phyloP scores from a whole-genome alignment of 1,139 yeast genomes.

The Candida tetrigidarum region DNA sequence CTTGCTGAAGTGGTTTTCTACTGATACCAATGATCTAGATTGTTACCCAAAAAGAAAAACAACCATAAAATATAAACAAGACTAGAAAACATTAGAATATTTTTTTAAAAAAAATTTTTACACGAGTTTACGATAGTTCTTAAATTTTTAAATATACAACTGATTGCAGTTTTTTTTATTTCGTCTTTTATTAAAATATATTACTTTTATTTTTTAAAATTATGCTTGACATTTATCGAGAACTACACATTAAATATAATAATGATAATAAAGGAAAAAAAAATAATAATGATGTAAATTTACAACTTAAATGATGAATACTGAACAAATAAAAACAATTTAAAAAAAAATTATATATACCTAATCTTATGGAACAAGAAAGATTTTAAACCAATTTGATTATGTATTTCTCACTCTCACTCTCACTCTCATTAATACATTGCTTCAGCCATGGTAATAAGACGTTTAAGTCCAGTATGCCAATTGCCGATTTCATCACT shows the following conservation, averaged over 20 bases:
- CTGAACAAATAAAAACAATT: not conserved
- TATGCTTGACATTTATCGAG: not conserved
- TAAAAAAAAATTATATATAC: not conserved
- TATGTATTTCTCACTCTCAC: not conserved
- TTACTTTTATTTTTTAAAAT: not conserved
- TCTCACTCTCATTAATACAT: constrained; percentile 30
- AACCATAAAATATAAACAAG: not conserved
- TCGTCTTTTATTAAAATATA: not conserved
- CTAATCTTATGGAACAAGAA: not conserved
- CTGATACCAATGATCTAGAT: constrained; percentile 20
- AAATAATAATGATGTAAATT: not conserved
- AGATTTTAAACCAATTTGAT: not conserved
- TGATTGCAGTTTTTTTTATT: not conserved
- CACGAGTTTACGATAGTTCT: not conserved
- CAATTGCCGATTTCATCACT: constrained; percentile 86
- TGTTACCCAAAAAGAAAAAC: not conserved
- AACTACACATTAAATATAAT: not conserved
- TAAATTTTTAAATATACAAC: constrained; percentile 1
- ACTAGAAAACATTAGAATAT: not conserved
- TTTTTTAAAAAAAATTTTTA: not conserved
- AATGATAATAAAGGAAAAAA: not conserved
- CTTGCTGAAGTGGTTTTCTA: constrained; percentile 54
- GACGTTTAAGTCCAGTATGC: constrained; percentile 91
- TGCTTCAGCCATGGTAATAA: constrained; percentile 76
- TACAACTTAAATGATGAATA: not conserved